Base-by-base conservation (phyloP, 306 rosid species). In the Alnus glutinosa region DNA sequence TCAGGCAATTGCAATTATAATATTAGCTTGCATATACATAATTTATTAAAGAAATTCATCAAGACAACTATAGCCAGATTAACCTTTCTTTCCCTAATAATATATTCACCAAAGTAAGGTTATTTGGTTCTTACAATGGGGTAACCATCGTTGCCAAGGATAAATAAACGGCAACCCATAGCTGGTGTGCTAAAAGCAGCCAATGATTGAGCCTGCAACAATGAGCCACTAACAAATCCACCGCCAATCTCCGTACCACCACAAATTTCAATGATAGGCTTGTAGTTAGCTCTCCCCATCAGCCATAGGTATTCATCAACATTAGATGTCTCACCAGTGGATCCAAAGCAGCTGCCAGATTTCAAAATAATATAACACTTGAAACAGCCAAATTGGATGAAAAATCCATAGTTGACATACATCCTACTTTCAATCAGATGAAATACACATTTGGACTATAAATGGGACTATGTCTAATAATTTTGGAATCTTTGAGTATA, bases 211-310 rank as follows among this genome's bases (percentile, higher is more conserved):
- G 97, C 84, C 85, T 94, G 96, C 77, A 91, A 87, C 32, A 94
- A 75, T 77, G 98, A 94, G 63, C 98, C 98, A 77, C 91, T 55
- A 78, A 92, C 84, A 84, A 94, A 94, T 70, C 86, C 95, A 79
- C 98, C 97, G 39, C 97, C 97, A 80, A 94, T 92, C 87, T 94
- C 98, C 11, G 98, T 94, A 62, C 98, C 98, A 73, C 98, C 98
- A 82, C 98, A 94, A 84, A 89, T 91, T 84, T 94, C 98, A 67
- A 92, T 91, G 68, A 94, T 32, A 83, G 98, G 97, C 89, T 92
- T 91, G 91, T 94, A 94, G 83, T 23, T 19, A 75, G 97, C 97
- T 86, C 97, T 92, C 81, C 97, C 97, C 97, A 92, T 94, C 83
- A 94, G 89, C 98, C 98, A 94, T 63, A 94, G 89, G 88, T 91